These are phyloP conservation scores for Rhizopogon sp. DNA, from an alignment of 768 basidiomycete species.

Conservation along the genomic window DNA sequence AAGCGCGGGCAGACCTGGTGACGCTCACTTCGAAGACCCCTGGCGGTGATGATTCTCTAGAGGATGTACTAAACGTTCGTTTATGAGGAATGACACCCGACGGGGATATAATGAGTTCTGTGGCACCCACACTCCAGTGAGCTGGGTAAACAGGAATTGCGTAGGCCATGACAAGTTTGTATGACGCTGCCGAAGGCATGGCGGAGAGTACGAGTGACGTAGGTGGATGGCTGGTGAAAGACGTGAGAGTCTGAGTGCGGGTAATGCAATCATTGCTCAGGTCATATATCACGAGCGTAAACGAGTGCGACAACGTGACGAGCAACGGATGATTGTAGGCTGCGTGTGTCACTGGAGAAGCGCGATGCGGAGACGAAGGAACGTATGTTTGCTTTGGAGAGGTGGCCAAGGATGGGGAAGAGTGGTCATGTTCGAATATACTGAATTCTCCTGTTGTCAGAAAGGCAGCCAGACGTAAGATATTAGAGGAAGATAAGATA, in stretches of 20 bases:
- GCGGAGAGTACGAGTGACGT: constrained; percentile 75
- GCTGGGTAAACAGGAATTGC: constrained; percentile 73
- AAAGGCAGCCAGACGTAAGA: constrained; percentile 50
- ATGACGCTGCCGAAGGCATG: constrained; percentile 45
- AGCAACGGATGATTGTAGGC: constrained; percentile 79
- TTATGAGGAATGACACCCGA: constrained; percentile 10
- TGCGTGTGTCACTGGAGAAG: constrained; percentile 51
- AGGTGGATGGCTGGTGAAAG: constrained; percentile 77
- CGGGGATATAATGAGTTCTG: constrained; percentile 64
- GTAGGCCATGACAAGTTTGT: constrained; percentile 74
- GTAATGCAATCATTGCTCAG: constrained; percentile 46
- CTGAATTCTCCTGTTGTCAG: constrained; percentile 66
- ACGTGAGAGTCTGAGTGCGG: constrained; percentile 63
- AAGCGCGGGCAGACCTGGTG: constrained; percentile 61
- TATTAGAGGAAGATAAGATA: constrained; percentile 23
- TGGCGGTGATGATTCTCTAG: constrained; percentile 10
- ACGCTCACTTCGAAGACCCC: constrained; percentile 44
- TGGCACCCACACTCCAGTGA: constrained; percentile 76
- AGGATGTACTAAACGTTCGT: constrained; percentile 1
- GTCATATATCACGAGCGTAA: constrained; percentile 71
- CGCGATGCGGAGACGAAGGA: constrained; percentile 37
- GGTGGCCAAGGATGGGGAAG: constrained; percentile 35
- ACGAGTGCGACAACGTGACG: constrained; percentile 61
- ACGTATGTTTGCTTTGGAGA: constrained; percentile 42
- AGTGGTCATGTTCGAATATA: constrained; percentile 50